Percentiles rank a stretch among this genome's conserved stretches.
phyloP scores from a whole-genome alignment of 371 early-diverging fungal genomes.

The Apophysomyces ossiformis region DNA sequence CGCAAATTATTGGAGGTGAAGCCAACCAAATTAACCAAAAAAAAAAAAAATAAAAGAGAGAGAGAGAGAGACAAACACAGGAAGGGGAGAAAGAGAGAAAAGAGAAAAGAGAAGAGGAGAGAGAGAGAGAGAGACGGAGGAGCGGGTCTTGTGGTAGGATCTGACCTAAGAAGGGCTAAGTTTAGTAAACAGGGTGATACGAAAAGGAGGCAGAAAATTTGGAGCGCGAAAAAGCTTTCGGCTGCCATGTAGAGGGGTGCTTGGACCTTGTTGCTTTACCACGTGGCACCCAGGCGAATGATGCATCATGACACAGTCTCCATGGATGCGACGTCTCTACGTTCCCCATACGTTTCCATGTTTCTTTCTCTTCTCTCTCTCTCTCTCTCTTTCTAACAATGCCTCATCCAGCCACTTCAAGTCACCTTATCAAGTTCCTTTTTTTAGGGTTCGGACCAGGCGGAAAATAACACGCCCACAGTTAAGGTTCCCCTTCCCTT shows the following conservation, averaged over 20 bases:
- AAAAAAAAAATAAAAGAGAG: constrained; percentile 1
- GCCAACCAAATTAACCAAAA: not conserved
- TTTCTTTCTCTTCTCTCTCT: no score
- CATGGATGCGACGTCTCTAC: not conserved
- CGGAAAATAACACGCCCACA: not conserved
- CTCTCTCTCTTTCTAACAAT: no score
- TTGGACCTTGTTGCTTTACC: constrained; percentile 12
- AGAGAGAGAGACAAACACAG: constrained; percentile 1
- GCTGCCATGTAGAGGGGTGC: constrained; percentile 5
- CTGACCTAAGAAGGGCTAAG: constrained; percentile 2
- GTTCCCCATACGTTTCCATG: no score
- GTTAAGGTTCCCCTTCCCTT: constrained; percentile 5
- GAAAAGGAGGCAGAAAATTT: constrained; percentile 11
- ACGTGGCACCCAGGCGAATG: constrained; percentile 6
- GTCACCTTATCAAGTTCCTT: no score
- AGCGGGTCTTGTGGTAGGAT: constrained; percentile 1
- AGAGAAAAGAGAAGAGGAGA: not conserved
- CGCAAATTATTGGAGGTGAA: not conserved
- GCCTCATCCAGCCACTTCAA: no score
- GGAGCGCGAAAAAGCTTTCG: constrained; percentile 13
- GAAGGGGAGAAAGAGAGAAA: constrained; percentile 1
- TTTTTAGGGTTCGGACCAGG: not conserved
- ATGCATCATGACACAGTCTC: constrained; percentile 4
- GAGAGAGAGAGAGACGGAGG: not conserved
- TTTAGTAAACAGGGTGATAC: constrained; percentile 12